These are phyloP conservation scores for Nissolia schottii DNA, from an alignment of 306 rosid genomes.

Conservation along the genomic window DNA sequence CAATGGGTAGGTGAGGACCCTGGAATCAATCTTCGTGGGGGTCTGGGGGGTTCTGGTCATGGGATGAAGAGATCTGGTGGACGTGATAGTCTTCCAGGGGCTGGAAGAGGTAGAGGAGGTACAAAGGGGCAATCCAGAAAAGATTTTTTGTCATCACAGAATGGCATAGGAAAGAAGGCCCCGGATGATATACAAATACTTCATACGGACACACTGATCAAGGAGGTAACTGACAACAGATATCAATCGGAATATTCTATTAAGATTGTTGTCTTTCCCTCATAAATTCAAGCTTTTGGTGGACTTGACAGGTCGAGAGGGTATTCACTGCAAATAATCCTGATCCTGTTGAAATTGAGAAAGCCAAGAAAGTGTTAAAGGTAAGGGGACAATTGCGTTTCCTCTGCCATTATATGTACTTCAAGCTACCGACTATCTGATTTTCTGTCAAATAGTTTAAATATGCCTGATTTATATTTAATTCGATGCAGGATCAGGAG, in stretches of 20 bases:
- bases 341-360: constrained; percentile 80
- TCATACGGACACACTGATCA: constrained; percentile 76
- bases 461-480: constrained; percentile 10
- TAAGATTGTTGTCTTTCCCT: not conserved
- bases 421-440: not conserved
- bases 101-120: constrained; percentile 88
- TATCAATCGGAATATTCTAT: not conserved
- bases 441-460: not conserved
- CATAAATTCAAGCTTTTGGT: constrained; percentile 1
- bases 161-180: constrained; percentile 76
- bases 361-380: constrained; percentile 85
- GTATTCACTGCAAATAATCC: constrained; percentile 85
- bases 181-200: constrained; percentile 79
- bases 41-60: constrained; percentile 60
- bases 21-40: constrained; percentile 69
- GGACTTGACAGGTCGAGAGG: constrained; percentile 69
- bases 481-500: constrained; percentile 72
- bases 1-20: constrained; percentile 95
- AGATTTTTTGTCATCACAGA: constrained; percentile 68
- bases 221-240: constrained; percentile 56
- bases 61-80: constrained; percentile 66
- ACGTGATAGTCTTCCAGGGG: constrained; percentile 53
- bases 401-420: not conserved
- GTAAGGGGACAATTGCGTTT: constrained; percentile 33
- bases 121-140: constrained; percentile 68